phyloP scores from a whole-genome alignment of 78 protist genomes.

The slime mould (Dictyostelium discoideum) region DNA sequence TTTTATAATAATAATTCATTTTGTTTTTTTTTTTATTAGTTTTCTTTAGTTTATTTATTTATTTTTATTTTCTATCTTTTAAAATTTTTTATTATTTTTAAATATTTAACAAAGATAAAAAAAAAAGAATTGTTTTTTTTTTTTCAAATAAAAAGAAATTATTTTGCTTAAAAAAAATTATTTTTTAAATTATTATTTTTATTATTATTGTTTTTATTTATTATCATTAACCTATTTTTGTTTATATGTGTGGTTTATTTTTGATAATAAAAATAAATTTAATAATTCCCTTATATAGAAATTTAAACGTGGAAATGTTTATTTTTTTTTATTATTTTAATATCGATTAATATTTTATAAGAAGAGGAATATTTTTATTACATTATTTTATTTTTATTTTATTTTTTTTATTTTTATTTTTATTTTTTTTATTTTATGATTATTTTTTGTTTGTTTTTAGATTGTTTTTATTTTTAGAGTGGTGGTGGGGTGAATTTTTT shows the following conservation, averaged over 20 bases:
- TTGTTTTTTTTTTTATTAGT: not conserved
- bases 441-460: not conserved
- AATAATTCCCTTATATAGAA: not conserved
- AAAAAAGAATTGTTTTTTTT: not conserved
- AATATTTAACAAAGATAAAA: not conserved
- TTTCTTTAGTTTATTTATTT: not conserved
- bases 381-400: not conserved
- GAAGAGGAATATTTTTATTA: not conserved
- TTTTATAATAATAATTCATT: not conserved
- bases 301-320: not conserved
- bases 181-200: not conserved
- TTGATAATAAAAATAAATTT: not conserved
- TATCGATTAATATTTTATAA: not conserved
- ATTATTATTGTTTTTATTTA: not conserved
- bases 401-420: not conserved
- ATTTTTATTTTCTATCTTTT: not conserved
- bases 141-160: not conserved
- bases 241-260: not conserved
- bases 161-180: not conserved
- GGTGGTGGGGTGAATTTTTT: not conserved
- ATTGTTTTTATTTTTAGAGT: not conserved
- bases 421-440: not conserved
- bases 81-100: not conserved
- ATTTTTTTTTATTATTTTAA: not conserved
- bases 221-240: not conserved